Evolutionary conservation across 2,329 filamentous ascomycete genomes (phyloP).

Genomic region (Colletotrichum eremochloae): DNA sequence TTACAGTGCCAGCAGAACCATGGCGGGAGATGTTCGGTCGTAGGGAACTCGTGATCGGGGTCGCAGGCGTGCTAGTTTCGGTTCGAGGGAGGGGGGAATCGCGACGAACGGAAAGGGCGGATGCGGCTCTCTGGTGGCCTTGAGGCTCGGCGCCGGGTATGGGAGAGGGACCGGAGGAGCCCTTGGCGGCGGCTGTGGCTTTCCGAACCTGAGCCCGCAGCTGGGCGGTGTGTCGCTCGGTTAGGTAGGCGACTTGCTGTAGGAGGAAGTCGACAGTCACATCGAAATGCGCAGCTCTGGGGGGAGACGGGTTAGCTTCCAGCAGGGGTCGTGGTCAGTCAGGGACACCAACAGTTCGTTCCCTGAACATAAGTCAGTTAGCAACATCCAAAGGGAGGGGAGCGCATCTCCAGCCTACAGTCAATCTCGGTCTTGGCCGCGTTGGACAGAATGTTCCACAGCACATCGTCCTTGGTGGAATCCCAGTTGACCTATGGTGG

Average conservation of each 20-base stretch:
- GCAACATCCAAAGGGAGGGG: neutral
- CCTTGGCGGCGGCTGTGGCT: constrained; percentile 70
- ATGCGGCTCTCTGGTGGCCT: constrained; percentile 59
- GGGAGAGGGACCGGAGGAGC: constrained; percentile 70
- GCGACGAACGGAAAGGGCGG: constrained; percentile 68
- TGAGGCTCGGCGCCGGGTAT: constrained; percentile 63
- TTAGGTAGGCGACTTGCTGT: constrained; percentile 93
- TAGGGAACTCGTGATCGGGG: constrained; percentile 57
- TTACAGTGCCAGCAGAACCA: constrained; percentile 60
- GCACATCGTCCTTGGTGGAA: constrained; percentile 83
- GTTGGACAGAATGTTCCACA: constrained; percentile 92
- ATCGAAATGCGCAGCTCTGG: constrained; percentile 80
- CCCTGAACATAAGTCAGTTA: constrained; percentile 65
- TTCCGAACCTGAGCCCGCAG: constrained; percentile 91
- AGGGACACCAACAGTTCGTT: constrained; percentile 74
- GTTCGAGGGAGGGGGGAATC: constrained; percentile 67
- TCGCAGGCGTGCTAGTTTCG: constrained; percentile 60
- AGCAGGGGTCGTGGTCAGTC: constrained; percentile 22
- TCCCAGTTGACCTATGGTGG: constrained; percentile 84
- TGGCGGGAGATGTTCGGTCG: constrained; percentile 63
- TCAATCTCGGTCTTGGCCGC: constrained; percentile 87
- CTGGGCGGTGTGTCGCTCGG: constrained; percentile 90
- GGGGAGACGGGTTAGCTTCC: constrained; percentile 22
- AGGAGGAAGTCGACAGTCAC: constrained; percentile 91
- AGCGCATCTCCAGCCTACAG: constrained; percentile 69